Conservation (phyloP, 768 basidiomycete species). For the Phanerochaete carnosa region DNA sequence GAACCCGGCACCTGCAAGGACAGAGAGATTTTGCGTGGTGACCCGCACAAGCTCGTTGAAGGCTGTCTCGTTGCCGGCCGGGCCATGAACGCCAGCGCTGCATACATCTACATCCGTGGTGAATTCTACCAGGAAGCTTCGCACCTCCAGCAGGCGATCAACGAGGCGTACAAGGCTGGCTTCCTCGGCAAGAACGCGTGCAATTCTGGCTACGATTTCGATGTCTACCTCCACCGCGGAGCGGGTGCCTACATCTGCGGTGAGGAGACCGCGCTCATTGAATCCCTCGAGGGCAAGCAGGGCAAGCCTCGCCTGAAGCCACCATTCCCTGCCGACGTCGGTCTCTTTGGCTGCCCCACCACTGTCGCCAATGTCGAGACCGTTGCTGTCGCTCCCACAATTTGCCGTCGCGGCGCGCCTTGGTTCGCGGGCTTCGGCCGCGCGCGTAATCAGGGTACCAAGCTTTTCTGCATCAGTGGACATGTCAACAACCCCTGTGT, state of each 20-base stretch:
- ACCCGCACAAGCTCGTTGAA: slow-evolving; percentile 97
- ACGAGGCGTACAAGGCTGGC: slow-evolving; percentile 89
- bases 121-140: slow-evolving; percentile 96
- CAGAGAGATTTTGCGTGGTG: slow-evolving; percentile 95
- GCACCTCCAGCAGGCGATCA: slow-evolving; percentile 93
- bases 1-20: slow-evolving; percentile 99
- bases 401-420: slow-evolving; percentile 79
- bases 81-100: slow-evolving; percentile 94
- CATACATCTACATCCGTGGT: slow-evolving; percentile 99
- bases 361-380: slow-evolving; percentile 99
- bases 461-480: slow-evolving; percentile 93
- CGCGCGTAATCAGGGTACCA: slow-evolving; percentile 93
- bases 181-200: slow-evolving; percentile 89
- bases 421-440: slow-evolving; percentile 96
- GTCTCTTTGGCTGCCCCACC: slow-evolving; percentile 94
- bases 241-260: slow-evolving; percentile 99
- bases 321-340: slow-evolving; percentile 98
- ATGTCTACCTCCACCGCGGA: slow-evolving; percentile 97
- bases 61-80: slow-evolving; percentile 97
- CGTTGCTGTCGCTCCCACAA: slow-evolving; percentile 95
- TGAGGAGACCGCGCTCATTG: slow-evolving; percentile 97
- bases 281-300: slow-evolving; percentile 96
- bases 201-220: slow-evolving; percentile 90
- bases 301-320: slow-evolving; percentile 98
- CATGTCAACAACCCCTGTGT: slow-evolving; percentile 99